Evolutionary conservation across 164 flowering plant genomes (phyloP).

Genomic region (Umbellularia californica): DNA sequence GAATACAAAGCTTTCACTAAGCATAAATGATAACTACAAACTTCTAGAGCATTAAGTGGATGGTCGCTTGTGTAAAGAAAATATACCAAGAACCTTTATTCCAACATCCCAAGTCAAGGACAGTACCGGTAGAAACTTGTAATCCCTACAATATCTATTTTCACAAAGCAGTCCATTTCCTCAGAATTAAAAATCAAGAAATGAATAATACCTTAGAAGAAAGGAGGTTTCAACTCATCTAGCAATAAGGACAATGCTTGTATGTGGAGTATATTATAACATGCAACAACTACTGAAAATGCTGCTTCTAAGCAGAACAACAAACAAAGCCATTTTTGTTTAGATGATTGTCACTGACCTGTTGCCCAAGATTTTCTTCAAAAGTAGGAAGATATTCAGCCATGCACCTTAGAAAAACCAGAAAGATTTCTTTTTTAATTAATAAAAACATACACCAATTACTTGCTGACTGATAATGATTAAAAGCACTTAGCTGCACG

Average conservation of each 20-base stretch:
- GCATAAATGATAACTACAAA: background rate
- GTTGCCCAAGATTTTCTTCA: constrained; percentile 61
- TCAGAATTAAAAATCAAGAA: background rate
- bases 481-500: background rate
- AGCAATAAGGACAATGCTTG: background rate
- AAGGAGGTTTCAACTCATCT: background rate
- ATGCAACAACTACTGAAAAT: background rate
- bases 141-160: no score
- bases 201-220: background rate
- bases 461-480: background rate
- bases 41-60: background rate
- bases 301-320: background rate
- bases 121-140: background rate
- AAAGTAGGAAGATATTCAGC: constrained; percentile 90
- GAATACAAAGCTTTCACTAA: no score
- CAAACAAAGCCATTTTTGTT: background rate
- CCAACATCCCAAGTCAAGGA: background rate
- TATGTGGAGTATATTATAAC: background rate
- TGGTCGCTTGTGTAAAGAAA: background rate
- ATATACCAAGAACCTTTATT: background rate
- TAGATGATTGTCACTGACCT: constrained; percentile 43
- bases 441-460: constrained; percentile 1
- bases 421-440: background rate
- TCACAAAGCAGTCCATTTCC: background rate
- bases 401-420: constrained; percentile 66